Base-by-base conservation (phyloP, 305 asterid species). In the Fraxinus xanthoxyloides region DNA sequence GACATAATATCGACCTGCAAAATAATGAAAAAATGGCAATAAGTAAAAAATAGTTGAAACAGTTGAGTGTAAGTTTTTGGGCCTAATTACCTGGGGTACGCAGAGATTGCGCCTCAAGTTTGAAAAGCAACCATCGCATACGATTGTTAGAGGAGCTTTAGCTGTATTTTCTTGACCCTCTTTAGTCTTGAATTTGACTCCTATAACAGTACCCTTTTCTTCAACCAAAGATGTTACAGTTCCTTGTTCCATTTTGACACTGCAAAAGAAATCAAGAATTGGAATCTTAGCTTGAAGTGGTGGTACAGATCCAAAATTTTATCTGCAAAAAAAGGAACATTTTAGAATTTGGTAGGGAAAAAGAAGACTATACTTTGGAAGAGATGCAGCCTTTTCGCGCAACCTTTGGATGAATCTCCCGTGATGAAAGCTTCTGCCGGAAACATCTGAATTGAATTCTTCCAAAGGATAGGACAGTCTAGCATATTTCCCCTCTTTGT, bases 161-260 rank as follows among this genome's bases (percentile, higher is more conserved):
- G 85, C 76, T 79, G 79, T 87, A 0, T 85, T 72, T 32, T 89
- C 89, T 81, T 83, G 26, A n/a, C 92, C 93, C 43, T 82, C 87
- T 80, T 85, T 89, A 24, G 84, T 86, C 87, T 89, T 89, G 87
- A 87, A 90, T 78, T 86, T 89, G 0, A 90, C 91, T 74, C 93
- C 93, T 81, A 84, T 86, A 1, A 90, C 87, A 3, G 82, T 81
- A 48, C 93, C 93, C 31, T 86, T 87, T 65, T 83, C 90, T 81
- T 90, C 92, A 10, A 90, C 84, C 86, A 90, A 82, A 24, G 91
- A 89, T 34, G 91, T 84, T 28, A 89, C 93, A 0, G 91, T 89
- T 56, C 92, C 93, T 86, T 89, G 88, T 61, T 89, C 90, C 89
- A 90, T 84, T 77, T 88, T 86, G 73, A 90, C 92, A 84, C 93